Base-by-base conservation (phyloP, 331 rosid species). In the Acacia concinna region DNA sequence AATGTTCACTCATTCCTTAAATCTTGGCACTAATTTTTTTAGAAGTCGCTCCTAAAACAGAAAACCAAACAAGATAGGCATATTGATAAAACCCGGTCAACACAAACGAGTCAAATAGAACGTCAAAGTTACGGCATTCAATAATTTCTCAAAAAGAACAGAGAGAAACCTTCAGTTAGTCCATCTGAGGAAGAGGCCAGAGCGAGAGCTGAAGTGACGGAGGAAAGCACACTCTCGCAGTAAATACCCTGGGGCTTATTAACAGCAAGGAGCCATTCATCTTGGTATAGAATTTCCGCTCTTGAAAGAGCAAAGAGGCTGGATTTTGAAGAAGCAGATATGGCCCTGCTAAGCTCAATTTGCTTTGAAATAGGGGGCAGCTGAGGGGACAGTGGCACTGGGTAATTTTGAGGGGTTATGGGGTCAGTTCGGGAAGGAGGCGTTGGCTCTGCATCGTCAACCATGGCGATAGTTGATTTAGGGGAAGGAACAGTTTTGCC, bases 201-300 rank as follows among this genome's bases (percentile, higher is more conserved):
- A 57, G 60, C 31, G 38, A 90, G 90, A 40, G 77, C 51, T 43
- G 87, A 44, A 63, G 90, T 82, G 21, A 85, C 77, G 44, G 91
- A 86, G 76, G 90, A 87, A 30, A 95, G 84, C 25, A 94, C 90
- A 78, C 21, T 81, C 78, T 92, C 97, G 65, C 97, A 92, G 87
- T 94, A 94, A 68, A 92, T 79, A 31, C 97, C 98, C 32, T 76
- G 89, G 32, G 91, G 98, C 79, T 94, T 94, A 83, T 92, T 91
- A 5, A 92, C 95, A 10, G 84, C 96, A 77, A 90, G 41, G 73
- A 92, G 90, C 85, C 83, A 93, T 17, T 89, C 86, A 47, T 94
- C 97, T 27, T 94, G 91, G 84, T 67, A 90, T 2, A 92, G 54
- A 8, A 87, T 77, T 82, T 90, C 83, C 68, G 18, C 31, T 46